A percentile compares a stretch with the other conserved stretches of the same genome.
These are phyloP conservation scores for Gynostemma pentaphyllum DNA, from an alignment of 306 rosid species.

Conservation along the genomic window DNA sequence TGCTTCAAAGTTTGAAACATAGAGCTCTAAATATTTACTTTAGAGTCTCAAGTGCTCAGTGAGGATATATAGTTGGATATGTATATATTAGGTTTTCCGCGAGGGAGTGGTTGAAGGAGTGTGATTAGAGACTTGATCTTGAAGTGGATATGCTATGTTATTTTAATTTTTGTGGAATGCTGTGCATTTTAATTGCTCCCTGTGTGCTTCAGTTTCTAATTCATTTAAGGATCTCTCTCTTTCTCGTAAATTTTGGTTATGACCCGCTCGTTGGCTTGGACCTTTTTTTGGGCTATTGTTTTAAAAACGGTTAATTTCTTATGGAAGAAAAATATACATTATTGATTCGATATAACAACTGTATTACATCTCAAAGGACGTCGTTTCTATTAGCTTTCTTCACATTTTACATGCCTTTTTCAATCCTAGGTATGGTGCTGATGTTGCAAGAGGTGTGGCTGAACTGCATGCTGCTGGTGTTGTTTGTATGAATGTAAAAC, in stretches of 20 bases:
- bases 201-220: not conserved
- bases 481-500: constrained; percentile 94
- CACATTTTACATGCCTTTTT: constrained; percentile 20
- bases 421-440: constrained; percentile 80
- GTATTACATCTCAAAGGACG: not conserved
- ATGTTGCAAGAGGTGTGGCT: constrained; percentile 93
- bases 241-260: not conserved
- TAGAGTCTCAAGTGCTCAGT: too few relatives aligned
- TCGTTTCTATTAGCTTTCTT: not conserved
- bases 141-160: too few relatives aligned
- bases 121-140: too few relatives aligned
- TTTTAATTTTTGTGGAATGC: too few relatives aligned
- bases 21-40: too few relatives aligned
- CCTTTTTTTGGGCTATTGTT: not conserved
- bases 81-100: too few relatives aligned
- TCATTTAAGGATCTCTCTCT: not conserved
- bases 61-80: too few relatives aligned
- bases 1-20: too few relatives aligned
- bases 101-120: too few relatives aligned
- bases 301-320: not conserved
- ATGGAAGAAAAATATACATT: not conserved
- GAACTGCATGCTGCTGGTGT: constrained; percentile 98
- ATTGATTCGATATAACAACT: not conserved
- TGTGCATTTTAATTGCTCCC: not conserved
- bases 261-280: not conserved